These are phyloP conservation scores for Blastocrithidia nonstop DNA, from an alignment of 208 protist genomes.

Conservation along the genomic window DNA sequence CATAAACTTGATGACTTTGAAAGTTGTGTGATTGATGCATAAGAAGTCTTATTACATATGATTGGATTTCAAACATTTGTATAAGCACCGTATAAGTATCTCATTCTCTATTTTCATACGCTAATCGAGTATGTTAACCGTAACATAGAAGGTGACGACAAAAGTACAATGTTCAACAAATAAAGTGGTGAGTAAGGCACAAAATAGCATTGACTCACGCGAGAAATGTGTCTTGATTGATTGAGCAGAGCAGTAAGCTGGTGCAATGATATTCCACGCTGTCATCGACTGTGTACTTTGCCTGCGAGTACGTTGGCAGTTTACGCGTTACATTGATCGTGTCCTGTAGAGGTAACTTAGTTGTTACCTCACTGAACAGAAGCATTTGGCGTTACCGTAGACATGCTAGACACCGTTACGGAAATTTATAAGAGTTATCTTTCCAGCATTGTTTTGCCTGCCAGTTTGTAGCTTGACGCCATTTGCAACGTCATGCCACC, in stretches of 20 bases:
- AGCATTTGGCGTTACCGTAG: slow-evolving; percentile 23
- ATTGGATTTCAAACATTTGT: slow-evolving; percentile 79
- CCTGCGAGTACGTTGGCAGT: slow-evolving; percentile 30
- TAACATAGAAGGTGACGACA: neutral
- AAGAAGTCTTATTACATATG: slow-evolving; percentile 50
- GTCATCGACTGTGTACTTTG: slow-evolving; percentile 9
- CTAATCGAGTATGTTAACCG: slow-evolving; percentile 13
- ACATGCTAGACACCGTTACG: slow-evolving; percentile 5
- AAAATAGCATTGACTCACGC: neutral
- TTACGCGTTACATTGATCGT: slow-evolving; percentile 28
- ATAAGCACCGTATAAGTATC: slow-evolving; percentile 65
- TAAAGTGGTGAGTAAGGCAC: neutral
- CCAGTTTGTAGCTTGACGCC: slow-evolving; percentile 6
- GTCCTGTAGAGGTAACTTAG: slow-evolving; percentile 14
- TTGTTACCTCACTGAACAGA: slow-evolving; percentile 25
- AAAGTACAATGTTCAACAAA: neutral
- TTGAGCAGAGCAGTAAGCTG: slow-evolving; percentile 28
- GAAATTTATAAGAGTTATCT: slow-evolving; percentile 8
- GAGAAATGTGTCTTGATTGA: slow-evolving; percentile 13
- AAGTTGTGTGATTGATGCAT: slow-evolving; percentile 41
- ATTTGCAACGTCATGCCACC: slow-evolving; percentile 1
- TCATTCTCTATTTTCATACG: slow-evolving; percentile 38
- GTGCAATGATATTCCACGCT: slow-evolving; percentile 65
- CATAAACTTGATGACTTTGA: slow-evolving; percentile 51
- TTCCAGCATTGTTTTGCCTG: neutral